Evolutionary conservation across 2,329 filamentous ascomycete genomes (phyloP).

Genomic region (Pseudophaeomoniella oleicola): DNA sequence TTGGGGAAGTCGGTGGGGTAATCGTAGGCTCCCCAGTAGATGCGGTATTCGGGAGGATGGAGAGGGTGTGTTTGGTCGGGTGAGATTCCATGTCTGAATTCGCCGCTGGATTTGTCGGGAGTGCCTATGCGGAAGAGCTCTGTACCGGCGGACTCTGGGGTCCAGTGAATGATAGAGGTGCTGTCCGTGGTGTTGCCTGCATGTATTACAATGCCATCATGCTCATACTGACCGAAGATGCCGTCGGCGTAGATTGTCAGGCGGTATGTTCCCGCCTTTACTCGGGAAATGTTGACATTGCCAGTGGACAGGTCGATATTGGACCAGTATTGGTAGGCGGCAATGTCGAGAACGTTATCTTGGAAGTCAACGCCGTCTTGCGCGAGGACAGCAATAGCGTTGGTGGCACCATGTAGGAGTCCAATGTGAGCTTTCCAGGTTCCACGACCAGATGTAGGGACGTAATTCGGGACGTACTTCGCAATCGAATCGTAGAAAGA

Average conservation of each 20-base stretch:
- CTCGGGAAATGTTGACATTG: slow-evolving; percentile 34
- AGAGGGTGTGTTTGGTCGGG: slow-evolving; percentile 33
- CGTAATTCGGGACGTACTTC: slow-evolving; percentile 42
- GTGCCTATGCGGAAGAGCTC: slow-evolving; percentile 50
- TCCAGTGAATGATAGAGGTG: slow-evolving; percentile 30
- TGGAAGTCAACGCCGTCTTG: slow-evolving; percentile 39
- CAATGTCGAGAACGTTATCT: slow-evolving; percentile 40
- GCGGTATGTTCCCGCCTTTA: slow-evolving; percentile 45
- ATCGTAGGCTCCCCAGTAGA: slow-evolving; percentile 49
- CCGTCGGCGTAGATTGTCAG: slow-evolving; percentile 49
- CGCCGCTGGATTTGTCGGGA: slow-evolving; percentile 46
- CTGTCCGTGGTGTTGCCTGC: slow-evolving; percentile 23
- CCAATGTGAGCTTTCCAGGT: slow-evolving; percentile 35
- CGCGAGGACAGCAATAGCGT: slow-evolving; percentile 41
- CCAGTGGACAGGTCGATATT: slow-evolving; percentile 32
- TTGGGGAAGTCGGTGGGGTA: slow-evolving; percentile 44
- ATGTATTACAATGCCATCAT: slow-evolving; percentile 34
- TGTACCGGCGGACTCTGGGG: slow-evolving; percentile 38
- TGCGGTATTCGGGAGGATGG: slow-evolving; percentile 41
- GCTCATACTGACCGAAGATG: slow-evolving; percentile 44
- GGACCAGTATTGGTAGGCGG: slow-evolving; percentile 50
- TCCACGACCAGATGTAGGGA: slow-evolving; percentile 36
- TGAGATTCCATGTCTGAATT: slow-evolving; percentile 44
- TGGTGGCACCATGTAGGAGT: slow-evolving; percentile 36
- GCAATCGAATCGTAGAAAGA: slow-evolving; percentile 52